Percentiles rank a stretch among this genome's conserved stretches.
These are phyloP conservation scores for Aureobasidium namibiae DNA, from an alignment of 2,329 filamentous ascomycete species.

Conservation along the genomic window DNA sequence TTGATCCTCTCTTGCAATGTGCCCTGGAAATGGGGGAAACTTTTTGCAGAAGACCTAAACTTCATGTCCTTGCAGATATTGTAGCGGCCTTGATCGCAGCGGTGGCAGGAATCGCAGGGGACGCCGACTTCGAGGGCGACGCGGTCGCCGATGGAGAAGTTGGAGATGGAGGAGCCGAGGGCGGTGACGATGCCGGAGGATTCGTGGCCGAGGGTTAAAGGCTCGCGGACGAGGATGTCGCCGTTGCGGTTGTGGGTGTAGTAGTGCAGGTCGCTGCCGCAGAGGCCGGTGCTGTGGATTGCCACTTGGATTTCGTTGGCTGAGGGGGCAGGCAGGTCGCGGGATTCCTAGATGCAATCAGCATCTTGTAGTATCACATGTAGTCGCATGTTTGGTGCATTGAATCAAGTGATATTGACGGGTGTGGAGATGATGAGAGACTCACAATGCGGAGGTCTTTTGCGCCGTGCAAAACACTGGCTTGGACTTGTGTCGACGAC, in stretches of 20 bases:
- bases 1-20: slow-evolving; percentile 55
- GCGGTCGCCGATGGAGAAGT: slow-evolving; percentile 64
- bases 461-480: slow-evolving; percentile 52
- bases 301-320: slow-evolving; percentile 54
- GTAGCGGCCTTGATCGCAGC: slow-evolving; percentile 50
- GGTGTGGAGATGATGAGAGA: not conserved
- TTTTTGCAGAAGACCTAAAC: slow-evolving; percentile 52
- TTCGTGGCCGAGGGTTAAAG: slow-evolving; percentile 72
- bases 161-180: slow-evolving; percentile 47
- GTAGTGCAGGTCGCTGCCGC: slow-evolving; percentile 72
- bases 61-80: slow-evolving; percentile 54
- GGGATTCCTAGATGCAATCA: slow-evolving; percentile 40
- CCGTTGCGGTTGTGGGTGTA: slow-evolving; percentile 81
- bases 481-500: slow-evolving; percentile 31
- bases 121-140: slow-evolving; percentile 89
- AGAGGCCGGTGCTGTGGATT: slow-evolving; percentile 59
- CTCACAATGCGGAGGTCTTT: slow-evolving; percentile 53
- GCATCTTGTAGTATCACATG: not conserved
- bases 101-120: slow-evolving; percentile 60
- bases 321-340: slow-evolving; percentile 38
- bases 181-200: slow-evolving; percentile 71
- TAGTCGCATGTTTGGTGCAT: not conserved
- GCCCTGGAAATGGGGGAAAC: slow-evolving; percentile 55
- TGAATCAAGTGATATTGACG: no score
- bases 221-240: slow-evolving; percentile 71